Conservation (phyloP, 176 grass and related monocot genomes). For the Paspalum notatum region DNA sequence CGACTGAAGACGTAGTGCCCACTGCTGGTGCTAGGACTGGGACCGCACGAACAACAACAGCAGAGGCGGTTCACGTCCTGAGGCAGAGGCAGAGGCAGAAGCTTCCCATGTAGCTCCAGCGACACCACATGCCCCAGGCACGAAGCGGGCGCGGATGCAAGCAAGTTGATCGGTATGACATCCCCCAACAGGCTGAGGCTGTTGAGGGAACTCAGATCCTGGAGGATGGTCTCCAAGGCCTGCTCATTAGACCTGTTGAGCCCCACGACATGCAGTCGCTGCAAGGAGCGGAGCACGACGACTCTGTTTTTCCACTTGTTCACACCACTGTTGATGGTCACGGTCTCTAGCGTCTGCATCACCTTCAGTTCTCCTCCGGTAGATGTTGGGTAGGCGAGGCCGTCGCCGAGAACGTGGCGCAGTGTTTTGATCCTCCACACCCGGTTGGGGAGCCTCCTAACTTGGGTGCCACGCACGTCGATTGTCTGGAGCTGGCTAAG, state of each 20-base stretch:
- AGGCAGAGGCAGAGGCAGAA: background rate
- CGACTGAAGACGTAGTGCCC: too few species aligned
- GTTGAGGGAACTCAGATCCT: background rate
- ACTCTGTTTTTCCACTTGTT: background rate
- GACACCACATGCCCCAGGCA: background rate
- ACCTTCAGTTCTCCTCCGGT: background rate
- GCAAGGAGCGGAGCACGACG: background rate
- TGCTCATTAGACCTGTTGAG: background rate
- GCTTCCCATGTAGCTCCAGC: background rate
- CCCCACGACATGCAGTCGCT: background rate
- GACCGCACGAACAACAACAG: too few species aligned
- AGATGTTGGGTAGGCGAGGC: background rate
- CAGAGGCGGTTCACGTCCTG: too few species aligned
- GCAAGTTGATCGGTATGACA: background rate
- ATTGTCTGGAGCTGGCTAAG: background rate
- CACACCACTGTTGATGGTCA: background rate
- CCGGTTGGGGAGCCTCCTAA: background rate
- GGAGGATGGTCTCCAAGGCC: background rate
- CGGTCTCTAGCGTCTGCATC: background rate
- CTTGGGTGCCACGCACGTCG: background rate
- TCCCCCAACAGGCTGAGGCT: background rate
- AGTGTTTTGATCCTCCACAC: background rate
- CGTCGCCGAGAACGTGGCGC: background rate
- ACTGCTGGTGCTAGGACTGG: too few species aligned
- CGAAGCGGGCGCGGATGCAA: background rate